phyloP scores from a whole-genome alignment of 257 asterid species.

The Przewalskia tangutica region DNA sequence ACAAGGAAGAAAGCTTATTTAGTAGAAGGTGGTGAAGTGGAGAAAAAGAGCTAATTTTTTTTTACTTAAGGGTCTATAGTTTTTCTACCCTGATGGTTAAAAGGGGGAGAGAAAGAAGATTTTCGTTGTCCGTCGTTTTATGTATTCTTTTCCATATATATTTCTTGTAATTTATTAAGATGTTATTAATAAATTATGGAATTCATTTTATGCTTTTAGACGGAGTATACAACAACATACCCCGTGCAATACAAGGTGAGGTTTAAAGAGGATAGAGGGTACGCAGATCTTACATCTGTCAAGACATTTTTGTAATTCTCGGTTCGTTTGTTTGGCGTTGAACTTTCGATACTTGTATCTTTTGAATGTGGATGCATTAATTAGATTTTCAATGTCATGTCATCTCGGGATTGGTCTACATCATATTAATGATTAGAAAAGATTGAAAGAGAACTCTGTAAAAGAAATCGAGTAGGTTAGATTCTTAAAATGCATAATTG shows the following conservation, averaged over 20 bases:
- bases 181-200: not conserved
- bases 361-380: not conserved
- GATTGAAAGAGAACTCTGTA: not conserved
- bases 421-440: not conserved
- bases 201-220: not conserved
- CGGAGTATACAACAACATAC: too few species aligned
- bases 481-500: not conserved
- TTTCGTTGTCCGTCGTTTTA: not conserved
- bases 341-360: too few species aligned
- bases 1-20: conserved; percentile 74
- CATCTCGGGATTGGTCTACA: not conserved
- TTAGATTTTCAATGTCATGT: not conserved
- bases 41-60: conserved; percentile 39
- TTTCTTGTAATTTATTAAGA: not conserved
- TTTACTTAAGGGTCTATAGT: not conserved
- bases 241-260: too few species aligned
- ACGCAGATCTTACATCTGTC: too few species aligned
- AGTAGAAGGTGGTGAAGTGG: conserved; percentile 66
- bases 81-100: not conserved
- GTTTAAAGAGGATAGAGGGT: too few species aligned
- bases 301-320: not conserved
- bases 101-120: not conserved
- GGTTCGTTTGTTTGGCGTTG: not conserved
- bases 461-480: not conserved
- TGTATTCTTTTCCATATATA: not conserved